These are phyloP conservation scores for Articulospora tetracladia DNA, from an alignment of 495 filamentous ascomycete genomes.

Conservation along the genomic window DNA sequence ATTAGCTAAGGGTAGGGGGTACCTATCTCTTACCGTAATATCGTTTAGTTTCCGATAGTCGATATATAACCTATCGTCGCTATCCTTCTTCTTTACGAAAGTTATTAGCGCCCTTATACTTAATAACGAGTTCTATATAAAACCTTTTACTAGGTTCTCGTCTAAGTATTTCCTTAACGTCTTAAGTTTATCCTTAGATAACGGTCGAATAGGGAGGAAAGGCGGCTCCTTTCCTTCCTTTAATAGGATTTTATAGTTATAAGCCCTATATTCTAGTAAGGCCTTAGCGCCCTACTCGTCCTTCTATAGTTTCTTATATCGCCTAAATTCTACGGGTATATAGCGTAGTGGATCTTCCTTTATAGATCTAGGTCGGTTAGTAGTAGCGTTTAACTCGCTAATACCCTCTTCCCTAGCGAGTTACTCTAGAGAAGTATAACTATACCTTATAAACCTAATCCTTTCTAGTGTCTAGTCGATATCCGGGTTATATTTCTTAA, in stretches of 20 bases:
- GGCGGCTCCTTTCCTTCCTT: neutral
- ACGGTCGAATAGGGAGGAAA: neutral
- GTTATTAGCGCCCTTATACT: neutral
- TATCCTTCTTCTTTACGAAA: neutral
- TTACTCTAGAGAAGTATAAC: no score
- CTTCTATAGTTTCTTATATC: neutral
- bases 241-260: constrained; percentile 2
- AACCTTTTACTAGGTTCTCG: constrained; percentile 3
- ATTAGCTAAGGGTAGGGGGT: constrained; percentile 41
- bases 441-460: no score
- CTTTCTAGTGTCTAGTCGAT: no score
- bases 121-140: neutral
- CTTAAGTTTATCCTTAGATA: neutral
- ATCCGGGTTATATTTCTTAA: no score
- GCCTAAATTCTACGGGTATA: neutral
- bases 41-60: constrained; percentile 42
- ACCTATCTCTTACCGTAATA: constrained; percentile 37
- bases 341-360: neutral
- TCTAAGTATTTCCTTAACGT: neutral
- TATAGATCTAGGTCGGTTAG: neutral
- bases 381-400: no score
- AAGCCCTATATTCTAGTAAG: neutral
- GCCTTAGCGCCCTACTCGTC: neutral
- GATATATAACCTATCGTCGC: constrained; percentile 40
- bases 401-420: no score